Conservation (phyloP, 2,329 filamentous ascomycete species). For the Fusarium concolor region DNA sequence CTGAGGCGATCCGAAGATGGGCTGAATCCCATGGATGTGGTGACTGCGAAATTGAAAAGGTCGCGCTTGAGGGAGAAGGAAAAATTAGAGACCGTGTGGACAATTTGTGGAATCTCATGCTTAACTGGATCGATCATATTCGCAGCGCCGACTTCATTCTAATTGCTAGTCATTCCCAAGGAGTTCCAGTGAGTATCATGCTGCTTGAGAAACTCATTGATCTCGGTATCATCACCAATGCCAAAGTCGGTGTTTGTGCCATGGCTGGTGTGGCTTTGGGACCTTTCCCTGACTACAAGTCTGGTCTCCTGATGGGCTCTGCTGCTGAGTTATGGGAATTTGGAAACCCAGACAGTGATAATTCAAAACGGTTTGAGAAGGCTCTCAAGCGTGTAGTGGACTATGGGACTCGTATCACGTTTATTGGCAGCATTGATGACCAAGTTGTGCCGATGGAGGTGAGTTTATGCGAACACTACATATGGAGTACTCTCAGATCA, state of each 20-base stretch:
- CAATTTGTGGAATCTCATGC: constrained; percentile 90
- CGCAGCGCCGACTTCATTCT: constrained; percentile 88
- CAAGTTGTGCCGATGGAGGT: constrained; percentile 94
- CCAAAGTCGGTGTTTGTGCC: constrained; percentile 86
- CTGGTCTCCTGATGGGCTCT: constrained; percentile 86
- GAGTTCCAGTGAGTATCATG: constrained; percentile 93
- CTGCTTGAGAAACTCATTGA: constrained; percentile 92
- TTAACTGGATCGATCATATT: constrained; percentile 95
- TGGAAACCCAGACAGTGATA: constrained; percentile 80
- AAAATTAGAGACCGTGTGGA: constrained; percentile 90
- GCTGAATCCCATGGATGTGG: constrained; percentile 77
- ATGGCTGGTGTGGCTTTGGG: constrained; percentile 94
- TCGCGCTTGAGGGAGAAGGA: constrained; percentile 94
- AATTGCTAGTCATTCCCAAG: constrained; percentile 94
- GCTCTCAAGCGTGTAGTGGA: constrained; percentile 79
- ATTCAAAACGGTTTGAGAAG: constrained; percentile 83
- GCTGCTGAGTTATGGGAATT: constrained; percentile 98
- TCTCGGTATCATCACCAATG: constrained; percentile 81
- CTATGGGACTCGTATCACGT: constrained; percentile 85
- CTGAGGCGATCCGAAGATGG: constrained; percentile 86
- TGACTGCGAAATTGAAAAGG: constrained; percentile 88
- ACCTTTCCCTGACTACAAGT: constrained; percentile 92
- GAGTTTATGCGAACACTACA: constrained; percentile 40
- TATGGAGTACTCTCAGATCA: too few species aligned
- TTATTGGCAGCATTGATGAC: constrained; percentile 95